Evolutionary conservation across 2,329 filamentous ascomycete genomes (phyloP).

Genomic region (Colletotrichum lupini): DNA sequence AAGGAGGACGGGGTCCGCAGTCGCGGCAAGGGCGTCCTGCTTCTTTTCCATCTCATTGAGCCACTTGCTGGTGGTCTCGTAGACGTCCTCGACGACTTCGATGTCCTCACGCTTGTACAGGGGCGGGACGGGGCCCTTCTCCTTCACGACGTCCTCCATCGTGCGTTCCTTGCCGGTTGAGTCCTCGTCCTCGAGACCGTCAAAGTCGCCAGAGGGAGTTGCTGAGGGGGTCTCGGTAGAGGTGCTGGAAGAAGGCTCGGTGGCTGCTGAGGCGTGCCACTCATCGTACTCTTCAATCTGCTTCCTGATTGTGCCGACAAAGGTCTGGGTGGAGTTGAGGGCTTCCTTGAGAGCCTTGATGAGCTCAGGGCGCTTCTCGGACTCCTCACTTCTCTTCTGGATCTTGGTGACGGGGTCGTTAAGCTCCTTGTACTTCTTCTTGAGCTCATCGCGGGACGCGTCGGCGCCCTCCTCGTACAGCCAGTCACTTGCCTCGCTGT

Average conservation of each 20-base stretch:
- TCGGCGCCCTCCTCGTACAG: conserved; percentile 86
- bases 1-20: conserved; percentile 80
- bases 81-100: conserved; percentile 69
- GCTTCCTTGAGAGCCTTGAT: conserved; percentile 75
- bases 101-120: conserved; percentile 82
- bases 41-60: conserved; percentile 75
- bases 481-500: conserved; percentile 84
- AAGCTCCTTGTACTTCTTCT: conserved; percentile 79
- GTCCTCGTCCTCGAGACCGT: conserved; percentile 81
- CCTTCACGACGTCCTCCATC: conserved; percentile 56
- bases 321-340: conserved; percentile 77
- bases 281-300: conserved; percentile 77
- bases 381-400: conserved; percentile 79
- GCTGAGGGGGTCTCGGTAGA: conserved; percentile 53
- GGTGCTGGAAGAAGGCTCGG: conserved; percentile 56
- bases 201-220: conserved; percentile 67
- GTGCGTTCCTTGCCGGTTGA: conserved; percentile 52
- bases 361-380: conserved; percentile 75
- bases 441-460: conserved; percentile 79
- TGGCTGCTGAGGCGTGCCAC: conserved; percentile 64
- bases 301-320: conserved; percentile 75
- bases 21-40: conserved; percentile 76
- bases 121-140: conserved; percentile 68
- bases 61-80: conserved; percentile 76
- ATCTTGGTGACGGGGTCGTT: conserved; percentile 83